Conservation (phyloP, 1,139 yeast genomes). For the Sporopachydermia cereana region DNA sequence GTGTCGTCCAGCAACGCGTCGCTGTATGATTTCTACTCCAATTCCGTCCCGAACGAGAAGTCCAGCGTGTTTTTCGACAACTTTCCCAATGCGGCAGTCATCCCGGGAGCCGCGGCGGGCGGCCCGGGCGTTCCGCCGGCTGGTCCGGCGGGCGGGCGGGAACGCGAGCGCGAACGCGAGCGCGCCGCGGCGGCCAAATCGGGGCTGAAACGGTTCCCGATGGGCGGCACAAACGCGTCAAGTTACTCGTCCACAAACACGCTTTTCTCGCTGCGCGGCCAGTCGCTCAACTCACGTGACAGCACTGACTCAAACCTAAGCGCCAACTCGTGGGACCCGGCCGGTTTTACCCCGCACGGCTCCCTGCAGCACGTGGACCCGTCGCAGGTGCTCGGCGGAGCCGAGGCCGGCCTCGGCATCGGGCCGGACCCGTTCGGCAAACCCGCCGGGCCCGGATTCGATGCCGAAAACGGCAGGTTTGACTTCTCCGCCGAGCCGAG, state of each 20-base stretch:
- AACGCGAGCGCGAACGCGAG: too few species aligned
- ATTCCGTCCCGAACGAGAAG: not conserved
- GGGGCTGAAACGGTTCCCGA: constrained; percentile 1
- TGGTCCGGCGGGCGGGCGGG: too few species aligned
- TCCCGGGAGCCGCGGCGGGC: too few species aligned
- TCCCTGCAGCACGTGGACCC: constrained; percentile 17
- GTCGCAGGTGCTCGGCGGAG: constrained; percentile 12
- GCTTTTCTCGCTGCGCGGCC: not conserved
- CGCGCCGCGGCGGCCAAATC: too few species aligned
- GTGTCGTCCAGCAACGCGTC: not conserved
- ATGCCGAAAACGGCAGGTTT: not conserved
- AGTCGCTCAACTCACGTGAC: constrained; percentile 1
- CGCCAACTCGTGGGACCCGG: constrained; percentile 4
- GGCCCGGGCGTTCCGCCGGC: too few species aligned
- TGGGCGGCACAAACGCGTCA: not conserved
- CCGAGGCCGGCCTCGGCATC: constrained; percentile 10
- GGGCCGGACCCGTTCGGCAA: constrained; percentile 8
- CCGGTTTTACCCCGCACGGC: not conserved
- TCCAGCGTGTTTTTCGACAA: not conserved
- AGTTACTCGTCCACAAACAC: constrained; percentile 3
- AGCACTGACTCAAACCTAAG: constrained; percentile 6
- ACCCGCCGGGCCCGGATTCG: not conserved
- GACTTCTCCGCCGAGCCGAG: not conserved
- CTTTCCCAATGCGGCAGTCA: not conserved
- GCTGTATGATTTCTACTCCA: constrained; percentile 2